Evolutionary conservation across 257 asterid genomes (phyloP), one percentile per base, ranked within the genome.

Genomic region (Cynanchum wilfordii): DNA sequence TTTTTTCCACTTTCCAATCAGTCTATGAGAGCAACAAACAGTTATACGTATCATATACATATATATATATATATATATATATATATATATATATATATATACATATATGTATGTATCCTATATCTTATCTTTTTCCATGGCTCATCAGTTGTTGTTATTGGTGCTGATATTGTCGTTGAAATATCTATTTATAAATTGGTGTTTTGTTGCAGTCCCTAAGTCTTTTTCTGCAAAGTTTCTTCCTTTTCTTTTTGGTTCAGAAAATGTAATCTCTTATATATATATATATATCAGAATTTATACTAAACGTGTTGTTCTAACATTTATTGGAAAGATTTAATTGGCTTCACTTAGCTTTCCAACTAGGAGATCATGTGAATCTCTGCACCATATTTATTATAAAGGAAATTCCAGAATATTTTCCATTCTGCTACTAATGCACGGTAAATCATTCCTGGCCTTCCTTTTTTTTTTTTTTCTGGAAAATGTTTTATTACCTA

Each of bases 241-340:
- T 79, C 75, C 29, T 66, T n/a, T 71, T 51, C 63, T 67, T 50
- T 60, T 8, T 47, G n/a, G 15, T 1, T 42, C 5, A 50, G 12
- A 15, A 9, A 29, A 12, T 16, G 19, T 68, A 20, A 54, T 52
- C 52, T 62, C 55, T 42, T 40, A 5, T 40, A 40, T 40, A 40
- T 40, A 40, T 40, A 40, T 40, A 40, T 42, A 42, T 42, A 42
- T 42, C 12, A 42, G 73, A 57, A 33, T 66, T 70, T 82, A 71
- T 82, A 60, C 85, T 62, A 79, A 82, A 72, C 86, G 74, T 84
- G 89, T 58, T 58, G 24, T 30, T 25, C 64, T 47, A 60, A 71
- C 44, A 24, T 66, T 73, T 49, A 44, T 56, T 25, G 22, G 67
- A 56, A 54, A 76, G 63, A 75, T 42, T 10, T 49, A 49, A 10